Evolutionary conservation across 805 yeast genomes (phyloP).

Genomic region (Candida nanaspora): DNA sequence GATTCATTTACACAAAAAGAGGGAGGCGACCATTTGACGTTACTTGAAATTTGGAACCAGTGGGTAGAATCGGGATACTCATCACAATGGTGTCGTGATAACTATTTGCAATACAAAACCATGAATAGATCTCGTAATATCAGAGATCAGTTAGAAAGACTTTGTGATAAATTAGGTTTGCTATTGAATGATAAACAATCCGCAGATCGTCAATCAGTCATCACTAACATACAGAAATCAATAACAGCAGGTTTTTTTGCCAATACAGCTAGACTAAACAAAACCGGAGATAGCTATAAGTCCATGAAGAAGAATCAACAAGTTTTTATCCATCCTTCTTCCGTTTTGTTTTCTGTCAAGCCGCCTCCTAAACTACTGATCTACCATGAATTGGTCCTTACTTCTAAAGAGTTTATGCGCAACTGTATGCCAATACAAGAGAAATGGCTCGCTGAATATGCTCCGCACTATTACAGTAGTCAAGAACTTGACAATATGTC

Average conservation of each 20-base stretch:
- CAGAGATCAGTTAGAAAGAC: constrained; percentile 55
- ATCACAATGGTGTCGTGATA: constrained; percentile 77
- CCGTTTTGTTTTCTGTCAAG: constrained; percentile 52
- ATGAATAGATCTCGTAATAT: constrained; percentile 63
- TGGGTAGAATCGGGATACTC: constrained; percentile 69
- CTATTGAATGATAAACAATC: constrained; percentile 23
- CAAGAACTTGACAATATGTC: constrained; percentile 6
- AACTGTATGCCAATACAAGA: constrained; percentile 69
- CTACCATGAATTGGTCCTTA: constrained; percentile 77
- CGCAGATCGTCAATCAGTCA: constrained; percentile 20
- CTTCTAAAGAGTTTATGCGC: constrained; percentile 85
- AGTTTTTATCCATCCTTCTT: constrained; percentile 84
- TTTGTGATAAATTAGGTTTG: constrained; percentile 51
- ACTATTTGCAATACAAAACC: constrained; percentile 70
- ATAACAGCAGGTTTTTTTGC: constrained; percentile 65
- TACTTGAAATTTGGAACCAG: constrained; percentile 67
- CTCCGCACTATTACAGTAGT: constrained; percentile 46
- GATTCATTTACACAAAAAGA: constrained; percentile 42
- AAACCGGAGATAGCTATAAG: constrained; percentile 62
- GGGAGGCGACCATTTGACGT: constrained; percentile 74
- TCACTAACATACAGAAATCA: constrained; percentile 39
- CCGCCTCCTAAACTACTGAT: constrained; percentile 72
- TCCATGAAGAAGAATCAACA: constrained; percentile 60
- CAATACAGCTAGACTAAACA: constrained; percentile 52
- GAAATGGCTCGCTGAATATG: constrained; percentile 65